Base-by-base conservation (phyloP, 2,329 filamentous ascomycete species). In the Ascochyta rabiei region DNA sequence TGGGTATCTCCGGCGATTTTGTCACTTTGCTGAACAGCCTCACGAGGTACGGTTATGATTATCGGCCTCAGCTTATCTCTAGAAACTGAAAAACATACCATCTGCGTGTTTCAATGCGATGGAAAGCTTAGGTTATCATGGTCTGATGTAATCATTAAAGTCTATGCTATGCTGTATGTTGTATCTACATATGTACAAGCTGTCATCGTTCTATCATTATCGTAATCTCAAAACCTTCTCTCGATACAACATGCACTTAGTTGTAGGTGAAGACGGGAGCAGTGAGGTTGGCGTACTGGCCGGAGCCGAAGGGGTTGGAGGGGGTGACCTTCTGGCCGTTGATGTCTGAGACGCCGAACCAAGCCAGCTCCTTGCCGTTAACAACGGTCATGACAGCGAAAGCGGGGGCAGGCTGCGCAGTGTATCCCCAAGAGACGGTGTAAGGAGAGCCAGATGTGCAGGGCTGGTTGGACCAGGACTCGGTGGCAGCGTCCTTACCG, bases 371-470 rank as follows among this genome's bases (percentile, higher is more conserved):
- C 19, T 45, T 48, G 38, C 57, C 51, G 31, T 60, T 55, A 21
- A 51, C 48, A 13, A 62, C 44, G 4, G 57, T 62, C 35, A 62
- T 28, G 19, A 62, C 57, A 33, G 57, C 57, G 19, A 52, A 60
- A 1, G 59, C 46, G 1, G 59, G 59, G 6, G 44, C 57, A 18
- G 59, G 59, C 37, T 55, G 24, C 6, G 57, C 44, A 23, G 31
- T 12, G 39, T 62, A 62, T 19, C 59, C 57, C 59, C 59, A 62
- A 33, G 59, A 62, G 18, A 62, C 37, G 10, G 33, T 57, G 33
- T 53, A 40, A 6, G 47, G 34, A 6, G 59, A 60, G 15, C 46
- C 50, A 34, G 40, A 24, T 9, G 34, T 48, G 53, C 59, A 61
- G 3, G 49, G 47, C 56, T 57, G 52, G 30, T 56, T 60, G 21